These are phyloP conservation scores for Rhizophagus sp. DNA, from an alignment of 192 early-diverging fungal genomes.

Conservation along the genomic window DNA sequence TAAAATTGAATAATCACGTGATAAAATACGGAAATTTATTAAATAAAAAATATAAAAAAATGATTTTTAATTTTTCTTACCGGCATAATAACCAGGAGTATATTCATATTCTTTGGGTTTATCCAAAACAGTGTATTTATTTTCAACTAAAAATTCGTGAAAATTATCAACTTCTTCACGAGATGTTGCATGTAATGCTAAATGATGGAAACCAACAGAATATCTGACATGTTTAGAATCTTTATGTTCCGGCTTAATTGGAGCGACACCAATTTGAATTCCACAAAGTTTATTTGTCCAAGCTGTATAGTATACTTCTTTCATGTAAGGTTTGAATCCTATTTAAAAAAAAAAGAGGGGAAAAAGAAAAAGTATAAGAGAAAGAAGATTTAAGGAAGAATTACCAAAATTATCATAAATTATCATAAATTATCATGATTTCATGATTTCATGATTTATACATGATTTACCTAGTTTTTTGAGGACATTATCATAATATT, in stretches of 20 bases:
- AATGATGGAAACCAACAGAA: not conserved
- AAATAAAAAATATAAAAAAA: too few relatives aligned
- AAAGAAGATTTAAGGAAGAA: not conserved
- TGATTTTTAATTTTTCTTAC: too few relatives aligned
- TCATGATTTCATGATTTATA: too few relatives aligned
- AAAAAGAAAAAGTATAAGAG: not conserved
- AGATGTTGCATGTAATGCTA: slow-evolving; percentile 3
- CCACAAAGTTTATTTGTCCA: not conserved
- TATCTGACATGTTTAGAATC: not conserved
- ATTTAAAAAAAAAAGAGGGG: not conserved
- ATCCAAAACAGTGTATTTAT: slow-evolving; percentile 4
- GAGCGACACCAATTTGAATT: not conserved
- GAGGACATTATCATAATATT: slow-evolving; percentile 7
- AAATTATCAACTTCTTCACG: slow-evolving; percentile 5
- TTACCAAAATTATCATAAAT: not conserved
- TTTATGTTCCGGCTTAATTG: not conserved
- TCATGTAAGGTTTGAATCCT: not conserved
- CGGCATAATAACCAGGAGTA: slow-evolving; percentile 17
- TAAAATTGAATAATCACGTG: not conserved
- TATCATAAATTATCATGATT: too few relatives aligned
- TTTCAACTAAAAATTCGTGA: slow-evolving; percentile 3
- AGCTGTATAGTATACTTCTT: not conserved
- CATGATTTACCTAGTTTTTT: not conserved
- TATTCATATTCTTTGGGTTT: not conserved
- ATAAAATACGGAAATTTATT: too few relatives aligned